These are phyloP conservation scores for Cinchona pubescens DNA, from an alignment of 257 asterid species.

Conservation along the genomic window DNA sequence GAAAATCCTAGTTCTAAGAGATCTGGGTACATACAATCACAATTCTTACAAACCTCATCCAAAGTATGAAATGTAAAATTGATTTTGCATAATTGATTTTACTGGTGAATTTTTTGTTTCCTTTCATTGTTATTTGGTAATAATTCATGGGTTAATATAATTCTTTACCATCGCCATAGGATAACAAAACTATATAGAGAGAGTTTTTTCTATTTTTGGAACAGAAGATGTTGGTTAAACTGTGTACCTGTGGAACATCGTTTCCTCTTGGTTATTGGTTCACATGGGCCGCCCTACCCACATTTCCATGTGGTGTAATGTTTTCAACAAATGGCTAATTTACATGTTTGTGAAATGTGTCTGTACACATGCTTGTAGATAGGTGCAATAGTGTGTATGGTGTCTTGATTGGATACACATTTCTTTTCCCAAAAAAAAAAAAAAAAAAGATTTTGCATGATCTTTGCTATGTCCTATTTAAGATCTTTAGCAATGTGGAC, in stretches of 20 bases:
- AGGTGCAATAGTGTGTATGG: background rate
- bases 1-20: background rate
- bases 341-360: background rate
- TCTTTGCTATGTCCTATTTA: background rate
- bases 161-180: no score
- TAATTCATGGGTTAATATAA: background rate
- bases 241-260: no score
- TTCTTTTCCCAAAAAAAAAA: background rate
- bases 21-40: background rate
- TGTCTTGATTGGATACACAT: background rate
- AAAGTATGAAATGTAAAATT: background rate
- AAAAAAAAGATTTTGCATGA: background rate
- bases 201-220: background rate
- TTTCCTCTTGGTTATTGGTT: no score
- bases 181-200: background rate
- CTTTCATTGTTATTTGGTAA: background rate
- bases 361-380: background rate
- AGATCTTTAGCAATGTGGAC: background rate
- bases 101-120: background rate
- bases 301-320: background rate
- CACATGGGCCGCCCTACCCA: background rate
- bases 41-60: background rate
- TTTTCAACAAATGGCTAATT: background rate
- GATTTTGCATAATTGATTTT: background rate
- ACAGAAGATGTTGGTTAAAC: background rate